A percentile compares a stretch with the other conserved stretches of the same genome.
Conservation (phyloP, 345 rosid species). For the Eucalyptus melliodora region DNA sequence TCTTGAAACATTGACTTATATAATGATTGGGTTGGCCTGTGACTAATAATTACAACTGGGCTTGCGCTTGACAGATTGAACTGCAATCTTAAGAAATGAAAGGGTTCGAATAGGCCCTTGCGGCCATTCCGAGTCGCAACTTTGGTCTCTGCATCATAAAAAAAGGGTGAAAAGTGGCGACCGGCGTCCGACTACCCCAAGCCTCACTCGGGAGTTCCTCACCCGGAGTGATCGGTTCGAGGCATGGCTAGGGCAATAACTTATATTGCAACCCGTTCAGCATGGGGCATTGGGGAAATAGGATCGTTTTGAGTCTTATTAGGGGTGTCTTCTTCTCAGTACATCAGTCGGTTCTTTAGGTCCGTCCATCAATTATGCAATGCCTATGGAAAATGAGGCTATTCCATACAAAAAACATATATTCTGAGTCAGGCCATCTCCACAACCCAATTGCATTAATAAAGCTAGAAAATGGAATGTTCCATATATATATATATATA, state of each 20-base stretch:
- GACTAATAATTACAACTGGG: background rate
- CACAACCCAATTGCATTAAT: background rate
- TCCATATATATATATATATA: no score
- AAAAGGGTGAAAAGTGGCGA: background rate
- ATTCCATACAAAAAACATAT: background rate
- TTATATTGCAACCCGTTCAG: background rate
- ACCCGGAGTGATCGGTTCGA: background rate
- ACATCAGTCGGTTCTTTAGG: background rate
- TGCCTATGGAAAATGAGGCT: background rate
- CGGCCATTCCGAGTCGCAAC: background rate
- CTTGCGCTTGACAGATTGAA: background rate
- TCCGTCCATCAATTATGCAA: background rate
- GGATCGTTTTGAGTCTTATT: background rate
- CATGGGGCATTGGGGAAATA: background rate
- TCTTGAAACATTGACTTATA: background rate
- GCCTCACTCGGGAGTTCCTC: background rate
- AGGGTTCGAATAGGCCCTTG: background rate
- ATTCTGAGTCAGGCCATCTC: background rate
- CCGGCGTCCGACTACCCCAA: background rate
- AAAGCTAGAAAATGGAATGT: background rate
- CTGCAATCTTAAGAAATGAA: background rate
- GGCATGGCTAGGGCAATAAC: background rate
- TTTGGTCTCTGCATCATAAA: background rate
- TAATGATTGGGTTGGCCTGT: background rate
- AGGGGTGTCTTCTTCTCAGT: background rate